Evolutionary conservation across 805 yeast genomes (phyloP).

Genomic region (Barnettozyma sp.): DNA sequence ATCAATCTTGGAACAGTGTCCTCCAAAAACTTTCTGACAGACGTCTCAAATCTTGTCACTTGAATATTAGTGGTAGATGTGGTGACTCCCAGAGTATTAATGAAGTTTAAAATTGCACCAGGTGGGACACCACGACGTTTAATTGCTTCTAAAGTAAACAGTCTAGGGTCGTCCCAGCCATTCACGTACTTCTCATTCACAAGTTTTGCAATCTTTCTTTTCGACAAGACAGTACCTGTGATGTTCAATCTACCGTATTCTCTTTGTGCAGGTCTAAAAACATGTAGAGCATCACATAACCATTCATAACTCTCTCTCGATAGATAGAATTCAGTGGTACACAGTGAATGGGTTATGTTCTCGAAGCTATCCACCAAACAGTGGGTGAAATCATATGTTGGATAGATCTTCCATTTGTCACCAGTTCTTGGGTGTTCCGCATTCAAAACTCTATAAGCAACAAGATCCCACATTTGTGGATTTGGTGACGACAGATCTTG

Average conservation of each 20-base stretch:
- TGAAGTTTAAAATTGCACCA: conserved; percentile 89
- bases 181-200: conserved; percentile 78
- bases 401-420: conserved; percentile 94
- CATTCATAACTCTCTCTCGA: conserved; percentile 96
- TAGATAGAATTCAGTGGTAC: conserved; percentile 91
- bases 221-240: conserved; percentile 90
- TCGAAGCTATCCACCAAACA: conserved; percentile 97
- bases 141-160: conserved; percentile 89
- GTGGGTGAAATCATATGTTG: conserved; percentile 98
- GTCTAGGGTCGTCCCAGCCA: conserved; percentile 98
- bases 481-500: conserved; percentile 85
- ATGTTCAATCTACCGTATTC: conserved; percentile 95
- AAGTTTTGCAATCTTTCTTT: conserved; percentile 90
- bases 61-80: conserved; percentile 91
- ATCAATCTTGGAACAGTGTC: conserved; percentile 89
- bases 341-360: conserved; percentile 90
- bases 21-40: conserved; percentile 83
- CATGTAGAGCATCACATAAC: conserved; percentile 93
- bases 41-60: conserved; percentile 78
- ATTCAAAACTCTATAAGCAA: conserved; percentile 90
- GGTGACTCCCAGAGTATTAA: conserved; percentile 94
- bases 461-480: conserved; percentile 99
- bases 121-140: conserved; percentile 99
- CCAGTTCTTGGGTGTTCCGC: conserved; percentile 97
- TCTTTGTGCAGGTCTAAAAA: conserved; percentile 97